Base-by-base conservation (phyloP, 2,329 filamentous ascomycete genomes). In the Microsporum audouinii region DNA sequence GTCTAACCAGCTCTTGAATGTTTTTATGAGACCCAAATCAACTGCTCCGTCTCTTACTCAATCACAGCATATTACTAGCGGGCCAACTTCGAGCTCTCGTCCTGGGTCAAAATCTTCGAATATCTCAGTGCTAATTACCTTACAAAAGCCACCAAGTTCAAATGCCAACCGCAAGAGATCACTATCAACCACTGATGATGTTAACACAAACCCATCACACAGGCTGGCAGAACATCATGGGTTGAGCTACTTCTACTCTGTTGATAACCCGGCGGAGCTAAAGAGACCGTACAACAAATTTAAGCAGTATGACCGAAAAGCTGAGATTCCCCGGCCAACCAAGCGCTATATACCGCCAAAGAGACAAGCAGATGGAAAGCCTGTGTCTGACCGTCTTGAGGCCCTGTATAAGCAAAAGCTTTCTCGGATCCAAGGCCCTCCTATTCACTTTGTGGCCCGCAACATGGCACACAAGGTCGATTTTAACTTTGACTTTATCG, bases 401-500 rank as follows among this genome's bases (percentile, higher is more conserved):
- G 14, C 14, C 8, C 62, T 73, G 0, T 49, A 68, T 36, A 33
- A 34, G 2, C 59, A 65, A 23, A 73, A 72, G 49, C 60, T 73
- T 1, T 31, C 57, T 0, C 57, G 43, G 23, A 71, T 69, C 17
- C 58, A 67, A 5, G 73, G 75, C 0, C 73, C 73, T 1, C 17
- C 58, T 0, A 69, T 75, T 17, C 67, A 63, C 2, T 60, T 72
- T 34, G 64, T 63, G 0, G 59, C 63, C 0, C 61, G 59, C 0
- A 62, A 65, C 17, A 63, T 67, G 3, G 56, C 53, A 1, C 58
- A 58, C 5, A 64, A 72, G 0, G 65, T 70, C 0, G 62, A 66
- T 1, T 66, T 72, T 8, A 73, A 73, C 45, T 76, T 76, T 59
- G 71, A 72, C n/a, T 76, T 76, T 14, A 64, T 74, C 2, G 72